Conservation (phyloP, 2,329 filamentous ascomycete genomes). For the Alternaria gaisen region DNA sequence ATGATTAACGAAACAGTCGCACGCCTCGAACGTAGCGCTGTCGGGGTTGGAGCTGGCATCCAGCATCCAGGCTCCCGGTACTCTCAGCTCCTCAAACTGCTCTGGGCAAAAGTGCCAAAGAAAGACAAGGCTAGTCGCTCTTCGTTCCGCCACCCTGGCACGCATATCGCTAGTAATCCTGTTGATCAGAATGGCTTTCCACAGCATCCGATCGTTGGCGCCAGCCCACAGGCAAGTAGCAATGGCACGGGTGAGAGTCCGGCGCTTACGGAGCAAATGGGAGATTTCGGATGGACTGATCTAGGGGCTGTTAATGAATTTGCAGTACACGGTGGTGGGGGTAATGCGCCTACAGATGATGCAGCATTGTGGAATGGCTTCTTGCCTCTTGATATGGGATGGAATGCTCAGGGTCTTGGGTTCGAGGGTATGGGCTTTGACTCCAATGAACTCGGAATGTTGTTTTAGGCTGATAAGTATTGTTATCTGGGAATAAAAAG, state of each 20-base stretch:
- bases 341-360: constrained; percentile 38
- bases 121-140: constrained; percentile 42
- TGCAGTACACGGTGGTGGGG: constrained; percentile 54
- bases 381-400: constrained; percentile 50
- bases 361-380: constrained; percentile 47
- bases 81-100: constrained; percentile 56
- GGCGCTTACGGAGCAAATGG: constrained; percentile 57
- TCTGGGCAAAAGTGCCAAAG: constrained; percentile 58
- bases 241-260: constrained; percentile 52
- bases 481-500: not conserved
- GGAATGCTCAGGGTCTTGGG: constrained; percentile 42
- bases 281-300: constrained; percentile 61
- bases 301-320: constrained; percentile 59
- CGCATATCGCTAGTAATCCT: constrained; percentile 37
- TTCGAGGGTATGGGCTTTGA: constrained; percentile 45
- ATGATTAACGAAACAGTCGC: constrained; percentile 59
- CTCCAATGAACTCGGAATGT: constrained; percentile 38
- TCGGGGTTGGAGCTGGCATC: constrained; percentile 47
- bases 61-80: constrained; percentile 60
- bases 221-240: constrained; percentile 50
- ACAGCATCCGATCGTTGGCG: constrained; percentile 23
- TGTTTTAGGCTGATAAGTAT: constrained; percentile 21
- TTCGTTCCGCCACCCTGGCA: constrained; percentile 45
- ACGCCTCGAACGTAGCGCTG: constrained; percentile 55
- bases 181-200: constrained; percentile 39